Conservation (phyloP, 805 yeast genomes). For the Metschnikowia bowlesiae region DNA sequence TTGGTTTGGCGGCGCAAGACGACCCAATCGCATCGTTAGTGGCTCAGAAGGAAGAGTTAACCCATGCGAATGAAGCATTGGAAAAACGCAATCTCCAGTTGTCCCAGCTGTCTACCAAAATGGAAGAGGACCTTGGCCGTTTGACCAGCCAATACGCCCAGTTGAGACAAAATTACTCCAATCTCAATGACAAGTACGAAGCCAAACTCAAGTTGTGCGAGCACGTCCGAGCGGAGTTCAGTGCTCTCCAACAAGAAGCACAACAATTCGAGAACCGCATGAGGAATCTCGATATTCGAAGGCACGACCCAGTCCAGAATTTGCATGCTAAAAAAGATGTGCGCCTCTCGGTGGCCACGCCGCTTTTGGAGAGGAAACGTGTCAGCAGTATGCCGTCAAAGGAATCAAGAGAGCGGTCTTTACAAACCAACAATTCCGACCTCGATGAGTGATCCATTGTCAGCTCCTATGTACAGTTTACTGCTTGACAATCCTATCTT, state of each 20-base stretch:
- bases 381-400: slow-evolving; percentile 12
- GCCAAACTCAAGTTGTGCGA: slow-evolving; percentile 22
- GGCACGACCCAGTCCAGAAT: slow-evolving; percentile 19
- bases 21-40: background rate
- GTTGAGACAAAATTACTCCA: slow-evolving; percentile 44
- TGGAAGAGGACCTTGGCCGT: slow-evolving; percentile 52
- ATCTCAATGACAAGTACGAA: slow-evolving; percentile 20
- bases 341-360: slow-evolving; percentile 7
- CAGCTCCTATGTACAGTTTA: slow-evolving; percentile 3
- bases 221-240: slow-evolving; percentile 21
- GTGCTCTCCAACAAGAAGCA: slow-evolving; percentile 15
- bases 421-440: slow-evolving; percentile 17
- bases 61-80: background rate
- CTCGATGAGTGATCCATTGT: slow-evolving; percentile 5
- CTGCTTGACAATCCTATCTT: slow-evolving; percentile 24
- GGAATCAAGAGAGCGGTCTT: background rate
- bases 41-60: background rate
- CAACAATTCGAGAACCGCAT: slow-evolving; percentile 8
- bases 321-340: slow-evolving; percentile 21
- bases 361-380: slow-evolving; percentile 6
- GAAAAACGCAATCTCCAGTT: background rate
- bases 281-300: slow-evolving; percentile 1
- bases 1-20: background rate
- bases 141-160: slow-evolving; percentile 66
- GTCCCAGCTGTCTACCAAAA: background rate